These are phyloP conservation scores for Calonectria crousiana DNA, from an alignment of 2,329 filamentous ascomycete species.

Conservation along the genomic window DNA sequence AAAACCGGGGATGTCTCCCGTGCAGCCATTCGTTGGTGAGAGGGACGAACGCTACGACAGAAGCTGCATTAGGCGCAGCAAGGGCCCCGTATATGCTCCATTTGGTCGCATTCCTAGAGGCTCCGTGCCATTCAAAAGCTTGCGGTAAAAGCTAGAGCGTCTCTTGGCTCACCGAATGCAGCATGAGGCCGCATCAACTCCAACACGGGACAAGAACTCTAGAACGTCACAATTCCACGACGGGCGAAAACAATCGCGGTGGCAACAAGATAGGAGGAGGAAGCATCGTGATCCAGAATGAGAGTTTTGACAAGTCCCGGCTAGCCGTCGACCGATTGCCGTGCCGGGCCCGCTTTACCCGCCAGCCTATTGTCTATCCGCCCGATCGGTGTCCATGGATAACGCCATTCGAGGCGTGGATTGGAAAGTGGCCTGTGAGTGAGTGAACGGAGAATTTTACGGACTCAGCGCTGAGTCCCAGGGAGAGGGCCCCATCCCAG, in stretches of 20 bases:
- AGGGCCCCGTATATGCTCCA: conserved; percentile 33
- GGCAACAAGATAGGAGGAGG: neutral
- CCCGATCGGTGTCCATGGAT: conserved; percentile 42
- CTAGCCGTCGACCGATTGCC: conserved; percentile 40
- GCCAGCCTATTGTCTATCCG: conserved; percentile 32
- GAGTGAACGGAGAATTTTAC: conserved; percentile 18
- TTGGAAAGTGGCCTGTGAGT: conserved; percentile 39
- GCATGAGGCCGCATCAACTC: neutral
- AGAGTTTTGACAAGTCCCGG: conserved; percentile 16
- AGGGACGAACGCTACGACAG: conserved; percentile 7
- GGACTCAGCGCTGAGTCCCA: conserved; percentile 24
- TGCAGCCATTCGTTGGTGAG: neutral
- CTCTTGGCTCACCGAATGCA: conserved; percentile 15
- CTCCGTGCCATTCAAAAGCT: conserved; percentile 18
- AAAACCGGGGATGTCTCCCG: conserved; percentile 20
- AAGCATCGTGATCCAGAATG: neutral
- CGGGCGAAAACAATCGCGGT: neutral
- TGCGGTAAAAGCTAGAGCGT: conserved; percentile 16
- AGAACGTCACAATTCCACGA: neutral
- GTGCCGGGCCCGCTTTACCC: conserved; percentile 37
- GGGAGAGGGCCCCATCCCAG: neutral
- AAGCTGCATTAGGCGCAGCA: conserved; percentile 26
- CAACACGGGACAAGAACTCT: neutral
- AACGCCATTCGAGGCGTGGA: conserved; percentile 43
- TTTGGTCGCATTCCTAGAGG: conserved; percentile 33